phyloP scores from a whole-genome alignment of 75 land plant species.

The Selaginella moellendorffii region DNA sequence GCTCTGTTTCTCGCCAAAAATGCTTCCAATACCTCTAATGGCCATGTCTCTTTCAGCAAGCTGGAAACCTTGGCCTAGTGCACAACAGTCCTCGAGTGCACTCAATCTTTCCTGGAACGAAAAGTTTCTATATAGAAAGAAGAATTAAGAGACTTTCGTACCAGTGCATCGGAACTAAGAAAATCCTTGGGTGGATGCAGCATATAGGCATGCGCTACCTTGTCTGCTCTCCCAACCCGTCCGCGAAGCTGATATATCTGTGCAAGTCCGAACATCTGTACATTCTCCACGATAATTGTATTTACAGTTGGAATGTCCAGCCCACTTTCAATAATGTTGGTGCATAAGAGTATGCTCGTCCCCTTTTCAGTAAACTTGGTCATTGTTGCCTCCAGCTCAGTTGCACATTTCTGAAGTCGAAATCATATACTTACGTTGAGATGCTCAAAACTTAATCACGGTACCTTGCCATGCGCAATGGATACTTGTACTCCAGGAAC shows the following conservation, averaged over 20 bases:
- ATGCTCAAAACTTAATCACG: not conserved
- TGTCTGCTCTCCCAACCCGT: slow-evolving; percentile 88
- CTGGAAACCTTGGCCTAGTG: slow-evolving; percentile 86
- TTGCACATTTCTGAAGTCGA: slow-evolving; percentile 82
- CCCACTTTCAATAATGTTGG: slow-evolving; percentile 97
- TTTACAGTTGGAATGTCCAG: slow-evolving; percentile 90
- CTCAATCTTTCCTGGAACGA: slow-evolving; percentile 66
- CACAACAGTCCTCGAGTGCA: slow-evolving; percentile 81
- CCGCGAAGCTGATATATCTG: slow-evolving; percentile 98
- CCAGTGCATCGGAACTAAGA: slow-evolving; percentile 64
- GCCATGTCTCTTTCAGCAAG: slow-evolving; percentile 96
- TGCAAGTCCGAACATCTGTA: slow-evolving; percentile 85
- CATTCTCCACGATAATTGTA: slow-evolving; percentile 87
- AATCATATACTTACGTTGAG: not conserved
- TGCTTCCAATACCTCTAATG: slow-evolving; percentile 91
- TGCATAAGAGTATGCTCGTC: slow-evolving; percentile 70
- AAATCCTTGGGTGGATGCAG: slow-evolving; percentile 65
- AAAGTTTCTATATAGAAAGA: not conserved
- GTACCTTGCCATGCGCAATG: slow-evolving; percentile 86
- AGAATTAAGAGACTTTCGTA: slow-evolving; percentile 13
- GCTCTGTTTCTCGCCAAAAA: slow-evolving; percentile 96
- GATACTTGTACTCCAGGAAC: slow-evolving; percentile 69
- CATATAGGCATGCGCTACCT: slow-evolving; percentile 85
- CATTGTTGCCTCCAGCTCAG: slow-evolving; percentile 80
- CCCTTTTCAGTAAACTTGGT: slow-evolving; percentile 57